Percentiles rank a stretch among this genome's conserved stretches.
These are phyloP conservation scores for Cladosporium phlei DNA, from an alignment of 2,329 filamentous ascomycete genomes.

Conservation along the genomic window DNA sequence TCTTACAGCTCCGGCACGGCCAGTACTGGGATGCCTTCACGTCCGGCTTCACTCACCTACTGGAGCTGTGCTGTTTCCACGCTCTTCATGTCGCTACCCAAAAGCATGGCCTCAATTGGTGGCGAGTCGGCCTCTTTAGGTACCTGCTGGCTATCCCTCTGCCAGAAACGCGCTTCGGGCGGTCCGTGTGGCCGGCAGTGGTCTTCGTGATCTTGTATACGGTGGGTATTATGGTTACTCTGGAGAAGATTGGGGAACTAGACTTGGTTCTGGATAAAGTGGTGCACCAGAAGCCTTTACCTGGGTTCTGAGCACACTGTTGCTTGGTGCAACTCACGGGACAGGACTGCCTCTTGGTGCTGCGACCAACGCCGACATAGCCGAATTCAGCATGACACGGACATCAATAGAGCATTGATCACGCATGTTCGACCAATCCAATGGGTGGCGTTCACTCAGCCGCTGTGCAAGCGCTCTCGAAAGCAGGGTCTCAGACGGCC, in stretches of 20 bases:
- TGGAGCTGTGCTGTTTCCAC: constrained; percentile 2
- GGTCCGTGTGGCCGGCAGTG: constrained; percentile 22
- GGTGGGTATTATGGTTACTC: not conserved
- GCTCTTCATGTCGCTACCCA: not conserved
- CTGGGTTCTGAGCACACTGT: not conserved
- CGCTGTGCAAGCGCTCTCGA: no score
- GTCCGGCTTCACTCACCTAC: not conserved
- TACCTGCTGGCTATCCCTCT: not conserved
- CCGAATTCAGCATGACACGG: no score
- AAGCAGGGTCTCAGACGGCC: no score
- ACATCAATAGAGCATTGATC: no score
- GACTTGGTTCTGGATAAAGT: not conserved
- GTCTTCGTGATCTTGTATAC: constrained; percentile 34
- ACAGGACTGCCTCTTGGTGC: no score
- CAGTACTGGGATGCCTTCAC: not conserved
- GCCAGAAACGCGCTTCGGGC: constrained; percentile 23
- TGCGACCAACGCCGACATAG: no score
- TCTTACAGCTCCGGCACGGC: not conserved
- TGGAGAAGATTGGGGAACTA: not conserved
- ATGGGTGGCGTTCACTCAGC: no score
- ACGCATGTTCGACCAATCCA: no score
- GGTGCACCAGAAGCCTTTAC: not conserved
- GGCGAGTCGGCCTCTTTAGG: not conserved
- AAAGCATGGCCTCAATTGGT: not conserved
- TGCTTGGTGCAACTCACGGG: no score